Evolutionary conservation across 208 protist species (phyloP).

Genomic region (Phytomonas serpens): DNA sequence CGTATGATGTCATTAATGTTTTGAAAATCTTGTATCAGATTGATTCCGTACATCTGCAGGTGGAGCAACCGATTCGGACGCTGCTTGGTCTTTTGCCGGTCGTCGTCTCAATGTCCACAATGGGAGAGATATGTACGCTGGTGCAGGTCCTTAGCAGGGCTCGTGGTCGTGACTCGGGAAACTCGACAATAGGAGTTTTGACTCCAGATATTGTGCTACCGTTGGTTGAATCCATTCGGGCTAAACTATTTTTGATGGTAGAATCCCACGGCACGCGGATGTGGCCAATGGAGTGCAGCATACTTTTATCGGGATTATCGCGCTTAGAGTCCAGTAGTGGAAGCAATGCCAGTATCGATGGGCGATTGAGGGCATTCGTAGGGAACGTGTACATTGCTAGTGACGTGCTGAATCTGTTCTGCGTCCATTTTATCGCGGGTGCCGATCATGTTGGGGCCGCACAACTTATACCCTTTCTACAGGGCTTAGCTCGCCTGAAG

Average conservation of each 20-base stretch:
- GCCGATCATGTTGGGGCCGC: constrained; percentile 31
- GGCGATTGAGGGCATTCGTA: not conserved
- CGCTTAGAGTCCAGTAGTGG: constrained; percentile 23
- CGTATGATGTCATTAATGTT: not conserved
- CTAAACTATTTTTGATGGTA: constrained; percentile 38
- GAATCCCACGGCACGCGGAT: constrained; percentile 33
- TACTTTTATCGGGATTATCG: constrained; percentile 41
- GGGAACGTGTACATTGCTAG: constrained; percentile 20
- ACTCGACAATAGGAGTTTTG: constrained; percentile 10
- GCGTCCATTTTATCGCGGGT: constrained; percentile 35
- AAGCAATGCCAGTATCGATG: not conserved
- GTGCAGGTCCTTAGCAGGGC: constrained; percentile 38
- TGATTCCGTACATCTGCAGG: not conserved
- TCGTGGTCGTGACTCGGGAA: constrained; percentile 6
- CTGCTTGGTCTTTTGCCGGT: not conserved
- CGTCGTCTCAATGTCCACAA: constrained; percentile 12
- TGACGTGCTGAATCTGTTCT: constrained; percentile 68
- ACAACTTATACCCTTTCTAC: constrained; percentile 61
- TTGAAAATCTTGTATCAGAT: not conserved
- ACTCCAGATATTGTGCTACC: constrained; percentile 17
- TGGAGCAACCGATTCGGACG: not conserved
- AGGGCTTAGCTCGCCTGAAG: constrained; percentile 19
- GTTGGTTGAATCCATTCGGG: constrained; percentile 36
- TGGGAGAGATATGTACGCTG: constrained; percentile 32
- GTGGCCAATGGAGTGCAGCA: constrained; percentile 50